Conservation (phyloP, 768 basidiomycete species). For the Macrolepiota dolichaula region DNA sequence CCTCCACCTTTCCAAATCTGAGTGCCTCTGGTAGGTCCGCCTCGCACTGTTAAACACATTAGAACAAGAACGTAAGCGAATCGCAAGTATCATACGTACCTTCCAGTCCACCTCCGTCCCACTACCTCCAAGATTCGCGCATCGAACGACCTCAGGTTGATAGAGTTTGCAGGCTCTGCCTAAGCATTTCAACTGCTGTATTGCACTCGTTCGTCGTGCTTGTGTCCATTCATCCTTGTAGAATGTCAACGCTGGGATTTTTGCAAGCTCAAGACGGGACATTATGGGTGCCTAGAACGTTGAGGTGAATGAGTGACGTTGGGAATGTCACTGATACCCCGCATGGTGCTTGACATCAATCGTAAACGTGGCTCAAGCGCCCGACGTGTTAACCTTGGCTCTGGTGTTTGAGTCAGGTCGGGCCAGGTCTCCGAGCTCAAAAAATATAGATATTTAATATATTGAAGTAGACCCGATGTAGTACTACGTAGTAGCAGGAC, state of each 20-base stretch:
- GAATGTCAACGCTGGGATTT: slow-evolving; percentile 75
- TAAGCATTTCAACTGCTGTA: slow-evolving; percentile 77
- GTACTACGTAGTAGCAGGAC: slow-evolving; percentile 34
- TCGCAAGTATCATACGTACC: slow-evolving; percentile 36
- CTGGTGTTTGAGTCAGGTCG: too few species aligned
- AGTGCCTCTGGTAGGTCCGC: slow-evolving; percentile 83
- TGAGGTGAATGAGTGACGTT: not conserved
- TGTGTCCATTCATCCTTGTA: slow-evolving; percentile 66
- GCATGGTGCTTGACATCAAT: not conserved
- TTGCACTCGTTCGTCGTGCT: slow-evolving; percentile 60
- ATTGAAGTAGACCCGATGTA: slow-evolving; percentile 3
- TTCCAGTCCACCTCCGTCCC: slow-evolving; percentile 91
- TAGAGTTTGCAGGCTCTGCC: slow-evolving; percentile 77
- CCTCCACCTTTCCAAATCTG: slow-evolving; percentile 79
- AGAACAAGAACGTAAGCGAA: not conserved
- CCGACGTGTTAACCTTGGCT: not conserved
- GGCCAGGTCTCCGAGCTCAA: too few species aligned
- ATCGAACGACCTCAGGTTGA: slow-evolving; percentile 83
- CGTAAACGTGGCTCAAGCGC: slow-evolving; percentile 10
- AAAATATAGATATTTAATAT: not conserved
- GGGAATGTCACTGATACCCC: not conserved
- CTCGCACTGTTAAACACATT: slow-evolving; percentile 56
- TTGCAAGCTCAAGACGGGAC: slow-evolving; percentile 69
- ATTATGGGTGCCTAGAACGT: slow-evolving; percentile 30
- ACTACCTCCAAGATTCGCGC: slow-evolving; percentile 68